Evolutionary conservation across 352 stramenopile species (phyloP), one percentile per base, ranked within the genome.

Genomic region (Pythium sp.): DNA sequence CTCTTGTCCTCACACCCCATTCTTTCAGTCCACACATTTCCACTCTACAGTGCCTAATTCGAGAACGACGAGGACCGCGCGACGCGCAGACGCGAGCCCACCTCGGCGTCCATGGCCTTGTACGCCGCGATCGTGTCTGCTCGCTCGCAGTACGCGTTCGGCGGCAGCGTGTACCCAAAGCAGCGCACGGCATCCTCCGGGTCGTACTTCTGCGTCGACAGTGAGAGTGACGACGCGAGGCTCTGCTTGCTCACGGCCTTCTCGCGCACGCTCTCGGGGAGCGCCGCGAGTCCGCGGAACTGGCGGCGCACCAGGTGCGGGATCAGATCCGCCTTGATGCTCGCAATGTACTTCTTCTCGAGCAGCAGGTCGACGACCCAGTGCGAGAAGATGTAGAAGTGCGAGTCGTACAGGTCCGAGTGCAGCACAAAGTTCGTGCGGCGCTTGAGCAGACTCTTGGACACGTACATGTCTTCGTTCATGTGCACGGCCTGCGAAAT

Each of bases 331-430:
- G 82, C 79, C 70, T 95, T 93, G 72, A 95, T 92, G 67, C 84
- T 95, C 28, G 79, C 78, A 64, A 95, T 91, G 75, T 91, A 86
- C 72, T 92, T 91, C 72, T 93, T 95, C 72, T 92, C 85, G 46
- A 85, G 70, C 64, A 94, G 60, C 46, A 93, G 69, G 34, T 92
- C 82, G 9, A 94, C 65, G 55, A 94, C 85, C 85, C 87, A 93
- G 69, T 92, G 85, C 53, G 87, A 86, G 62, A 94, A 94, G 64
- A 94, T 88, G 80, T 93, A 94, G 51, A 94, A 86, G 68, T 94
- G 87, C 47, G 81, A 74, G 62, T 94, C 87, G 69, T 92, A 93
- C 59, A 93, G 72, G 46, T 94, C 85, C 72, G 84, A 84, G 72
- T 90, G 87, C 59, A 94, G 74, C 62, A 86, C 82, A 56, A 94